Percentiles rank a stretch among this genome's conserved stretches.
Evolutionary conservation across 1,139 yeast species (phyloP).

Genomic region (Yamadazyma trypodendri): DNA sequence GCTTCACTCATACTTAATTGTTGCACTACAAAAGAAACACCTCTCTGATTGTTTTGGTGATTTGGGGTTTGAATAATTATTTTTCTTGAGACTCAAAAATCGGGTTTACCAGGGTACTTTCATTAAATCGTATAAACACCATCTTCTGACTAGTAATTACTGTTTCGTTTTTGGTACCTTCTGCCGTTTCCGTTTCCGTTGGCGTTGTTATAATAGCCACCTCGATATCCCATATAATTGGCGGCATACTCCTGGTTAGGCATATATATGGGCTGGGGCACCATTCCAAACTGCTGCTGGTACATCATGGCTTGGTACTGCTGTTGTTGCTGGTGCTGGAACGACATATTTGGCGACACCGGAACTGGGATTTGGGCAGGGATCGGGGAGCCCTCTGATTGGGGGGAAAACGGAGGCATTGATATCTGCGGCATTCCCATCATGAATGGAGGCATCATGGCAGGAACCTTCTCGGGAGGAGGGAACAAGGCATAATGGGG

Average conservation of each 20-base stretch:
- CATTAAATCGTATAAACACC: too few species aligned
- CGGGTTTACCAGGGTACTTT: too few species aligned
- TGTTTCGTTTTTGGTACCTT: constrained; percentile 8
- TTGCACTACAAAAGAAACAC: too few species aligned
- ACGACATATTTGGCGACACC: constrained; percentile 5
- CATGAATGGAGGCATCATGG: constrained; percentile 31
- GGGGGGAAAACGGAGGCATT: constrained; percentile 12
- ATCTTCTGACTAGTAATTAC: too few species aligned
- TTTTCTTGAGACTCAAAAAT: constrained; percentile 1
- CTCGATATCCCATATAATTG: constrained; percentile 2
- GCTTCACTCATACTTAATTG: constrained; percentile 37
- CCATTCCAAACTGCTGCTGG: constrained; percentile 31
- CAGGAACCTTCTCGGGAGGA: constrained; percentile 15
- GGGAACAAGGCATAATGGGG: constrained; percentile 51
- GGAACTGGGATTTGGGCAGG: constrained; percentile 4
- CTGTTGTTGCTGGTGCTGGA: constrained; percentile 30
- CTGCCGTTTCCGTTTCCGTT: constrained; percentile 13
- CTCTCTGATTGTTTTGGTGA: background rate
- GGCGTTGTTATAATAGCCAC: constrained; percentile 7
- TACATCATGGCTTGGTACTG: constrained; percentile 41
- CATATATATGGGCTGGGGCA: constrained; percentile 35
- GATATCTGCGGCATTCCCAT: constrained; percentile 18
- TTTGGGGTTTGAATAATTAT: background rate
- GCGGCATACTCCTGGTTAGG: constrained; percentile 31
- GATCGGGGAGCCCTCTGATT: constrained; percentile 5